Conservation (phyloP, 2,329 filamentous ascomycete species). For the Phialophora verrucosa region DNA sequence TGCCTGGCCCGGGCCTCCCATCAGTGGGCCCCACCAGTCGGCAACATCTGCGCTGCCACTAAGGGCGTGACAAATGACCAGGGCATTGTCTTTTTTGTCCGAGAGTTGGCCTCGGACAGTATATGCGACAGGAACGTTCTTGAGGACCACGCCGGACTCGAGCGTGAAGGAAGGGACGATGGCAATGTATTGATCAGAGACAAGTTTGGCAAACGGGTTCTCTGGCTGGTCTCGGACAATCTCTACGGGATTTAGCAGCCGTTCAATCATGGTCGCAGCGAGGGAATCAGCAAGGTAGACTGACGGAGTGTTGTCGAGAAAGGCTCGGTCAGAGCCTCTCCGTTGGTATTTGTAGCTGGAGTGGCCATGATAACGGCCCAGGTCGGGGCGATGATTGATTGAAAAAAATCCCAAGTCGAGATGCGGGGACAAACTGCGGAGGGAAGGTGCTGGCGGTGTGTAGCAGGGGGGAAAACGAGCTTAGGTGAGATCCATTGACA, state of each 20-base stretch:
- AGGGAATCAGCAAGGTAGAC: constrained; percentile 40
- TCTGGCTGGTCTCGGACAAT: constrained; percentile 72
- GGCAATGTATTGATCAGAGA: constrained; percentile 85
- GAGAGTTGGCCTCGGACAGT: constrained; percentile 66
- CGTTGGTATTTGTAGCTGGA: constrained; percentile 19
- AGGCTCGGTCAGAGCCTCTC: constrained; percentile 15
- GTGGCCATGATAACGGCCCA: constrained; percentile 24
- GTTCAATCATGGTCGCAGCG: constrained; percentile 36
- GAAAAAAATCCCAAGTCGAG: neutral
- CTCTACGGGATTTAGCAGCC: constrained; percentile 63
- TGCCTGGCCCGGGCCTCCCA: constrained; percentile 59
- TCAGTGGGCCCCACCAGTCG: constrained; percentile 63
- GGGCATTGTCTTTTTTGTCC: constrained; percentile 63
- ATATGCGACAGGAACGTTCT: constrained; percentile 73
- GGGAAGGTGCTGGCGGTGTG: neutral
- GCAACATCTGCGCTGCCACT: constrained; percentile 62
- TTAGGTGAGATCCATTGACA: constrained; percentile 24
- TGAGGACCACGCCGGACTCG: constrained; percentile 84
- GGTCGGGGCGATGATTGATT: neutral
- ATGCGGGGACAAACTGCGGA: neutral
- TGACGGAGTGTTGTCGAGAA: constrained; percentile 45
- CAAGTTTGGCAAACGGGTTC: constrained; percentile 86
- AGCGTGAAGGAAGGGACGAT: constrained; percentile 88
- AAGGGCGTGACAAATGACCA: constrained; percentile 65
- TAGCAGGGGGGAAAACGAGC: neutral